Conservation (phyloP, 2,329 filamentous ascomycete species). For the Thielaviopsis ethacetica region DNA sequence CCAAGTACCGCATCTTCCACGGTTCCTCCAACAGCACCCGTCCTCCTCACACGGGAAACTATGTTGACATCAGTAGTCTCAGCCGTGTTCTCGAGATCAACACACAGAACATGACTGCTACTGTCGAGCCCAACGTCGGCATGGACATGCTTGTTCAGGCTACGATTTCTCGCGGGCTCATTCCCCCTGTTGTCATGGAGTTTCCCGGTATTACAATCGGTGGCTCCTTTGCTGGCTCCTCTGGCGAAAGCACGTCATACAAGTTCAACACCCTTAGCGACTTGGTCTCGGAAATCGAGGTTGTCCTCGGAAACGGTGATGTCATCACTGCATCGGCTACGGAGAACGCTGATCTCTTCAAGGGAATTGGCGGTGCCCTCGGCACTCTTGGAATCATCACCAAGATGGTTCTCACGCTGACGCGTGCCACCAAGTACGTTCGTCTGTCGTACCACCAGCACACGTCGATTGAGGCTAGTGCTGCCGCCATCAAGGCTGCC, state of each 20-base stretch:
- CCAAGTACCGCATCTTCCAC: slow-evolving; percentile 59
- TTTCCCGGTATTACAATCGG: slow-evolving; percentile 58
- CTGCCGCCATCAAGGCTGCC: slow-evolving; percentile 28
- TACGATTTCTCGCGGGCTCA: slow-evolving; percentile 36
- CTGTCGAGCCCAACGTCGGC: slow-evolving; percentile 55
- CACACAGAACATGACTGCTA: slow-evolving; percentile 31
- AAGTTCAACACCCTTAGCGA: slow-evolving; percentile 49
- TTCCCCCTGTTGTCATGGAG: slow-evolving; percentile 54
- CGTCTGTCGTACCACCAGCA: slow-evolving; percentile 38
- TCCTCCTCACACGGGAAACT: slow-evolving; percentile 30
- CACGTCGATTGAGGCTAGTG: slow-evolving; percentile 22
- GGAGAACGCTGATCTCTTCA: slow-evolving; percentile 43
- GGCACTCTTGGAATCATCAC: slow-evolving; percentile 53
- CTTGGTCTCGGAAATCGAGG: slow-evolving; percentile 45
- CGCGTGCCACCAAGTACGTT: slow-evolving; percentile 37
- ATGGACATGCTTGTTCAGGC: slow-evolving; percentile 48
- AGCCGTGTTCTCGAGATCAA: slow-evolving; percentile 47
- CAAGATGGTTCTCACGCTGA: slow-evolving; percentile 42
- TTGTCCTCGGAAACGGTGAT: slow-evolving; percentile 45
- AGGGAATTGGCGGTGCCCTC: slow-evolving; percentile 46
- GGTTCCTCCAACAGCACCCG: slow-evolving; percentile 65
- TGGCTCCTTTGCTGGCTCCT: slow-evolving; percentile 49
- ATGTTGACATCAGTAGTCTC: slow-evolving; percentile 51
- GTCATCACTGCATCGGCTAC: slow-evolving; percentile 32
- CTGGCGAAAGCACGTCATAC: slow-evolving; percentile 53